These are phyloP conservation scores for Neonectria sp. DNA, from an alignment of 2,329 filamentous ascomycete genomes.

Conservation along the genomic window DNA sequence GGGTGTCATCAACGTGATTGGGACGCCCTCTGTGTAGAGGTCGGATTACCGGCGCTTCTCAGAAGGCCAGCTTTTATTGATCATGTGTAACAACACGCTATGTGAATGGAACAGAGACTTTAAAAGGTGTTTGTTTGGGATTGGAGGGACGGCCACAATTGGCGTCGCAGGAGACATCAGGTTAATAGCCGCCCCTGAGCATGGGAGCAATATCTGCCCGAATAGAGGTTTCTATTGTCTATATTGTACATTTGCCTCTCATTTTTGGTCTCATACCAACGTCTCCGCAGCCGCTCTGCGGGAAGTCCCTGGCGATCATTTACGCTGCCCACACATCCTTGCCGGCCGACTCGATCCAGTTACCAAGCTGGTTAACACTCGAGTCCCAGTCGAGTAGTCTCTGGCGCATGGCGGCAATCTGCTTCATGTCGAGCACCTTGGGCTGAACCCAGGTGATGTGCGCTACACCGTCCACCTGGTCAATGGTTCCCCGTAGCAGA, in stretches of 20 bases:
- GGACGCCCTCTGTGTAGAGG: conserved; percentile 46
- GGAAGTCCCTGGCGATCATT: conserved; percentile 32
- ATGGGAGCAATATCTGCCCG: conserved; percentile 39
- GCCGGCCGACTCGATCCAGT: conserved; percentile 95
- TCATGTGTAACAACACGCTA: background rate
- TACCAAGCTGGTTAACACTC: conserved; percentile 94
- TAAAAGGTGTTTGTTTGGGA: background rate
- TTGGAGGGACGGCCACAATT: conserved; percentile 6
- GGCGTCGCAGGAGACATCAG: conserved; percentile 30
- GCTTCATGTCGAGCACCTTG: conserved; percentile 95
- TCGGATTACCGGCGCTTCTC: background rate
- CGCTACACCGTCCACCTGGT: conserved; percentile 94
- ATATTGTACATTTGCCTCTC: conserved; percentile 47
- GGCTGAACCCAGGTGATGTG: conserved; percentile 99
- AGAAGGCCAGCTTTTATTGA: background rate
- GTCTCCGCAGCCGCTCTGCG: conserved; percentile 10
- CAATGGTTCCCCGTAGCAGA: conserved; percentile 90
- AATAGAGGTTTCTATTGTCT: conserved; percentile 46
- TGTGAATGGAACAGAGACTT: background rate
- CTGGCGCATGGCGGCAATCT: conserved; percentile 93
- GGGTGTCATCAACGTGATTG: conserved; percentile 70
- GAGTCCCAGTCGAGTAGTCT: conserved; percentile 94
- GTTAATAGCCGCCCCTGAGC: conserved; percentile 44
- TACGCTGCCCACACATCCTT: conserved; percentile 96
- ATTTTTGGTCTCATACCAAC: conserved; percentile 38